Base-by-base conservation (phyloP, 371 early-diverging fungal genomes). In the Mucor saturninus region DNA sequence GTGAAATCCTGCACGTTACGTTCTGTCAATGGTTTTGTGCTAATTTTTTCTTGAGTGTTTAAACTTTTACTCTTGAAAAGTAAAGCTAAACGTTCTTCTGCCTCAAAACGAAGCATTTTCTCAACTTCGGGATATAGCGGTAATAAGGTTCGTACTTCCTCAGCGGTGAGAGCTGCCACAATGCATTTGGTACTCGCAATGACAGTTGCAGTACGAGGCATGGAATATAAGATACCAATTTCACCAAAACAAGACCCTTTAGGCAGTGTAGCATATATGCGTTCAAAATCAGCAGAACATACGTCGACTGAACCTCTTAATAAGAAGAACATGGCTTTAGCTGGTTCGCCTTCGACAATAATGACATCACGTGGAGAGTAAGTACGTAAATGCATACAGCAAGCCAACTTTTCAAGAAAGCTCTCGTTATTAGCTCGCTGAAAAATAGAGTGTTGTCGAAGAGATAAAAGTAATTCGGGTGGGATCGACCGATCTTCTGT, bases 291-390 rank as follows among this genome's bases (percentile, higher is more conserved):
- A 45, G 86, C 85, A 26, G 88, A 86, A 10, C 86, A 86, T 0
- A 95, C 95, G 62, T 87, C 83, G 42, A 96, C 94, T 2, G 83
- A 69, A 1, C 97, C 97, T 14, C 86, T 74, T 9, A 95, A 77
- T 40, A 96, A 70, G 53, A 95, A 91, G 65, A 94, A 95, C 90
- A 96, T 91, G 54, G 93, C 91, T 56, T 83, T 86, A 21, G 92
- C 90, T 30, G 76, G 77, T 51, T 92, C 94, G 2, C 91, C 94
- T 65, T 92, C 87, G 3, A 75, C 73, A 29, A 91, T 85, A 43
- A 95, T 86, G 26, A 81, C 61, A 61, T 88, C 90, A 5, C 89
- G 88, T 2, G 85, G 74, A 2, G 58, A 30, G 51, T 79, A 86
- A 1, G 75, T 73, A 9, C 91, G 80, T 15, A 84, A 48, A 45